These are phyloP conservation scores for Diplocarpon mali DNA, from an alignment of 2,329 filamentous ascomycete genomes.

Conservation along the genomic window DNA sequence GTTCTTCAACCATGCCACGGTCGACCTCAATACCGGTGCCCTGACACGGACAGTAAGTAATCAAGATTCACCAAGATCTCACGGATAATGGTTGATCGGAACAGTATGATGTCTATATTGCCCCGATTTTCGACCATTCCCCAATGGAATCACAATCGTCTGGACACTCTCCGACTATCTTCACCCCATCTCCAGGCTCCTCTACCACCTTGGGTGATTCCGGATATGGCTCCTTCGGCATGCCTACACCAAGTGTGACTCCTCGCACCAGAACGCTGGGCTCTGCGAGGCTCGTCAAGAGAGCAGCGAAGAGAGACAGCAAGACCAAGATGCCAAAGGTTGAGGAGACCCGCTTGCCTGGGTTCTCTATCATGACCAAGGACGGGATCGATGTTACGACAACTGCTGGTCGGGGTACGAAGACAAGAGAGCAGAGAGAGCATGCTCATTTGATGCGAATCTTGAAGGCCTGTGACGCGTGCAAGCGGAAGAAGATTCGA, in stretches of 20 bases:
- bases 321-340: conserved; percentile 22
- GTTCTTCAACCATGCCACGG: conserved; percentile 46
- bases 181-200: conserved; percentile 32
- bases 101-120: conserved; percentile 28
- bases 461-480: conserved; percentile 55
- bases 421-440: conserved; percentile 57
- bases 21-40: conserved; percentile 48
- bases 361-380: conserved; percentile 57
- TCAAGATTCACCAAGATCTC: not conserved
- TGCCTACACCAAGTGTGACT: conserved; percentile 10
- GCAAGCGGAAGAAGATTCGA: conserved; percentile 51
- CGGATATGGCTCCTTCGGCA: conserved; percentile 18
- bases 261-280: conserved; percentile 9
- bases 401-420: conserved; percentile 48
- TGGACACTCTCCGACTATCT: conserved; percentile 33
- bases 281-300: conserved; percentile 19
- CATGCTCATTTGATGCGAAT: conserved; percentile 57
- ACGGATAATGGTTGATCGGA: not conserved
- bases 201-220: conserved; percentile 32
- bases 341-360: conserved; percentile 33
- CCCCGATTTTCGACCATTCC: conserved; percentile 29
- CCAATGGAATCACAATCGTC: conserved; percentile 39
- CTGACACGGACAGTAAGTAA: conserved; percentile 20
- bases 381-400: conserved; percentile 53
- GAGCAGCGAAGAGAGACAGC: conserved; percentile 19